Evolutionary conservation across 331 rosid species (phyloP), one percentile per base, ranked within the genome.

Genomic region (Quercus tomentella): DNA sequence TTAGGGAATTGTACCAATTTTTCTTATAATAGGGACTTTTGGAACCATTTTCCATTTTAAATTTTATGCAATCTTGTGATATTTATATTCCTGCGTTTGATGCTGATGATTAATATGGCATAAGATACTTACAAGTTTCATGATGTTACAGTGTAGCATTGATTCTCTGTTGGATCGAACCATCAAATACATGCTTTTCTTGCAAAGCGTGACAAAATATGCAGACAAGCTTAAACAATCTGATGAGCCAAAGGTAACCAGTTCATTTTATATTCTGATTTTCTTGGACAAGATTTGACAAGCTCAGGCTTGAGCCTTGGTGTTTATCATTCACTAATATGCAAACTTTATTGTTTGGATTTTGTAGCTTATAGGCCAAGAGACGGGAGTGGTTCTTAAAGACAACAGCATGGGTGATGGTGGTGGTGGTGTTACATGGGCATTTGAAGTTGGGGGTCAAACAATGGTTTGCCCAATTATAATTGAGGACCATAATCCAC

Each of bases 131-230:
- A 88, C 81, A 31, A 49, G 22, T 77, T 7, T 78, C 81, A 45
- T 87, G 75, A 81, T 89, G 84, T 28, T 76, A 87, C 98, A 93
- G 99, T 93, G 94, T 88, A 93, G 96, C 92, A 95, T 95, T 21
- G 98, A 93, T 86, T 87, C 88, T 26, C 83, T 95, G 88, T 86
- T 93, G 83, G 94, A 90, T 76, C 92, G 91, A 22, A 91, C 97
- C 28, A 89, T 91, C 91, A 87, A 87, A 80, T 91, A 95, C 94
- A 91, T 95, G 98, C 43, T 71, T 76, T 95, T 93, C 93, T 85
- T 93, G 78, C 90, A 87, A 81, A 78, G 89, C 1, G 84, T 90
- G 35, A 58, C 83, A 6, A 88, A 93, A 79, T 84, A 95, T 65
- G 92, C 90, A 14, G 94, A 91, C 84, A 91, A 82, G 78, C 89